Percentiles rank a stretch among this genome's conserved stretches.
Conservation (phyloP, 2,329 filamentous ascomycete genomes). For the Trichoderma atroviride region DNA sequence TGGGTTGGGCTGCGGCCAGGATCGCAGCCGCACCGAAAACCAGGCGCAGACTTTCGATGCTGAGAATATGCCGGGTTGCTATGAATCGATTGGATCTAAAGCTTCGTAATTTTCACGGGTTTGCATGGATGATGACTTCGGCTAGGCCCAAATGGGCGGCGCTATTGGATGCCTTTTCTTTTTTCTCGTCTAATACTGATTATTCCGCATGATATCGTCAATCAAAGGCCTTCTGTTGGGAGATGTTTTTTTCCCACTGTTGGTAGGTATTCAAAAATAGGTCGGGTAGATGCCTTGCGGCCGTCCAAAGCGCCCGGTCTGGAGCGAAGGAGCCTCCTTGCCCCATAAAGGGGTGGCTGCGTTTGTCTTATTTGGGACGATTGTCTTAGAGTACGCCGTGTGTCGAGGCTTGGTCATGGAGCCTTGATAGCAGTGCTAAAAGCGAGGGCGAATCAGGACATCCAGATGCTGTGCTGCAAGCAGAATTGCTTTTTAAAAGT, state of each 20-base stretch:
- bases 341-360: background rate
- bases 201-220: background rate
- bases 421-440: background rate
- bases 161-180: background rate
- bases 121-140: constrained; percentile 1
- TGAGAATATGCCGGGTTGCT: background rate
- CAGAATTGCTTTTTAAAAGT: background rate
- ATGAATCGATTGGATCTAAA: background rate
- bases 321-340: background rate
- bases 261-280: background rate
- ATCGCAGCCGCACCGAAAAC: constrained; percentile 2
- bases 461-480: background rate
- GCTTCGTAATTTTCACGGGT: background rate
- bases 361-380: background rate
- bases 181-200: background rate
- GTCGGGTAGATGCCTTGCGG: background rate
- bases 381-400: background rate
- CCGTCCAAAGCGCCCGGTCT: background rate
- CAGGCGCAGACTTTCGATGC: background rate
- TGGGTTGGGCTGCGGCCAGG: background rate
- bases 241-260: background rate
- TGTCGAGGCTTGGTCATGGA: background rate
- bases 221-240: background rate
- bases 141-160: background rate
- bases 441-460: background rate